Evolutionary conservation across 352 stramenopile species (phyloP).

Genomic region (Poterioochromonas sp.): DNA sequence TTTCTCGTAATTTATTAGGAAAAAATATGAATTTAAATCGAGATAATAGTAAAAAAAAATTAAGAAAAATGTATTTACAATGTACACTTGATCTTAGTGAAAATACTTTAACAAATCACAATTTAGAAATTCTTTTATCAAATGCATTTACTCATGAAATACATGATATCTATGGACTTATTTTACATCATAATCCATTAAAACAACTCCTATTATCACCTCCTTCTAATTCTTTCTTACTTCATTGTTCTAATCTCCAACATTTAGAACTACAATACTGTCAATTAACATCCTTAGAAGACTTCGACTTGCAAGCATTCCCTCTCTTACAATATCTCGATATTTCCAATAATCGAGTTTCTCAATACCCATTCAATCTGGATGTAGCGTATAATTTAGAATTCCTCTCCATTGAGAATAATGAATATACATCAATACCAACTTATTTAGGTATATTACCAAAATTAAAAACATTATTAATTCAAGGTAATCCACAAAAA

Average conservation of each 20-base stretch:
- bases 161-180: neutral
- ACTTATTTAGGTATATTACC: neutral
- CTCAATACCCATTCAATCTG: neutral
- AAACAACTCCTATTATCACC: neutral
- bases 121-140: neutral
- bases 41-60: neutral
- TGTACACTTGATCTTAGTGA: neutral
- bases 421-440: neutral
- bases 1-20: neutral
- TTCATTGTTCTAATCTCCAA: neutral
- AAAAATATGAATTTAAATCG: neutral
- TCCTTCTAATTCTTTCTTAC: no score
- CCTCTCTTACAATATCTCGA: no score
- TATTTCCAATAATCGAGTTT: neutral
- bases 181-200: neutral
- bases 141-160: neutral
- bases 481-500: conserved; percentile 20
- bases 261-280: neutral
- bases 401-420: conserved; percentile 2
- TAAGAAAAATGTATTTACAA: neutral
- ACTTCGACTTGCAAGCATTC: no score
- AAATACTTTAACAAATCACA: neutral
- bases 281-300: neutral
- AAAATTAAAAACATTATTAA: neutral
- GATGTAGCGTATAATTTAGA: neutral